Conservation (phyloP, 2,329 filamentous ascomycete genomes). For the Bipolaris oryzae region DNA sequence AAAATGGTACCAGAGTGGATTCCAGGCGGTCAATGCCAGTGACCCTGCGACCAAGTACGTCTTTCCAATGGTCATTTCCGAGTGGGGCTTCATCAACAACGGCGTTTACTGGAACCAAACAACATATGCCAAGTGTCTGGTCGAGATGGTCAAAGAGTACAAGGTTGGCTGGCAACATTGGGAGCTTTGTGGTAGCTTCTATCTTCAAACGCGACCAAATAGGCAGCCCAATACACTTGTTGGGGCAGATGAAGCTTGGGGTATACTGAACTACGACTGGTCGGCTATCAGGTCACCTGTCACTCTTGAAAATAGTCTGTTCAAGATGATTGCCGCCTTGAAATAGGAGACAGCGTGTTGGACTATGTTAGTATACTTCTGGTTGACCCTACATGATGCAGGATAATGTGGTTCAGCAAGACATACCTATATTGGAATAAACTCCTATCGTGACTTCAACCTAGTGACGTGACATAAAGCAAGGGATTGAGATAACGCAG, state of each 20-base stretch:
- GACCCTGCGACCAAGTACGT: constrained; percentile 39
- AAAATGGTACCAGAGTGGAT: constrained; percentile 44
- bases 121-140: constrained; percentile 39
- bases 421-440: too few relatives aligned
- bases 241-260: constrained; percentile 40
- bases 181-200: constrained; percentile 41
- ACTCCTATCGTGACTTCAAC: too few relatives aligned
- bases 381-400: too few relatives aligned
- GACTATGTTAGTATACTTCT: not conserved
- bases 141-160: constrained; percentile 43
- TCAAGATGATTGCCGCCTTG: constrained; percentile 40
- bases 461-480: too few relatives aligned
- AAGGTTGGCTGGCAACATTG: constrained; percentile 41
- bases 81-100: constrained; percentile 43
- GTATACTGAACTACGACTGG: constrained; percentile 41
- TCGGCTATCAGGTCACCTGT: constrained; percentile 32
- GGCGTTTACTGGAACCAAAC: constrained; percentile 43
- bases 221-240: constrained; percentile 36
- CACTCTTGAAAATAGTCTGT: constrained; percentile 41
- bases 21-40: constrained; percentile 37
- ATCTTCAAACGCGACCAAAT: constrained; percentile 48
- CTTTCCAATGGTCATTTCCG: constrained; percentile 43
- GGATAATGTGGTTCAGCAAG: too few relatives aligned
- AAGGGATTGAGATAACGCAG: not conserved
- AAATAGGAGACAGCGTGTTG: constrained; percentile 1